Evolutionary conservation across 2,329 filamentous ascomycete species (phyloP), one percentile per base, ranked within the genome.

Genomic region (Penicillium paneum): DNA sequence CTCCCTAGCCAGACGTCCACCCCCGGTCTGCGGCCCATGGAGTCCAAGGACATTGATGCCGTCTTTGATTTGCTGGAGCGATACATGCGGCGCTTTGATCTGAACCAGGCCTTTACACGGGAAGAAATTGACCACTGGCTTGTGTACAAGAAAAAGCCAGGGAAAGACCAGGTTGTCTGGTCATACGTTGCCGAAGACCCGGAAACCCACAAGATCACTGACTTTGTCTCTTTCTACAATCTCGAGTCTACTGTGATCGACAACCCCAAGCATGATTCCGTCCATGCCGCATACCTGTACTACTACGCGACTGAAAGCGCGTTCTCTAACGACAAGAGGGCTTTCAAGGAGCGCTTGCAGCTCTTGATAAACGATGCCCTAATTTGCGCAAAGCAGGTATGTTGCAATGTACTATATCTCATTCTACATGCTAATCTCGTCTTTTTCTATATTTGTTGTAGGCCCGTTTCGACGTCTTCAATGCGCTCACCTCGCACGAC

Each of bases 191-290:
- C 96, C 13, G 93, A 92, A 70, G 82, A 88, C 49, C 74, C 81
- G 0, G 64, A 84, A 43, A 85, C 87, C 47, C 83, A 89, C 58
- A 91, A 91, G 65, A 90, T 99, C 68, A 97, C 91, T 35, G 94
- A 99, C 75, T 97, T 96, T 77, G 88, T 97, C 77, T 97, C 91
- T 35, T 99, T 97, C 78, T 99, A 97, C 80, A 87, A 86, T 69
- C 87, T 99, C 32, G 91, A 96, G 71, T 96, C 91, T 15, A 94
- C 91, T 1, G 89, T 97, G 55, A 95, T 99, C 66, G 86, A 88
- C 63, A 85, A 91, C 68, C 78, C 83, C 42, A 89, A 89, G 71
- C 88, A 96, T 76, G 82, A 85, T 56, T 84, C 85, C 54, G 86
- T 99, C 67, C 88, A 87, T 62, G 94, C 93, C 3, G 94, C 94